Evolutionary conservation across 2,329 filamentous ascomycete genomes (phyloP), one percentile per base, ranked within the genome.

Genomic region (Paraphaeosphaeria sporulosa): DNA sequence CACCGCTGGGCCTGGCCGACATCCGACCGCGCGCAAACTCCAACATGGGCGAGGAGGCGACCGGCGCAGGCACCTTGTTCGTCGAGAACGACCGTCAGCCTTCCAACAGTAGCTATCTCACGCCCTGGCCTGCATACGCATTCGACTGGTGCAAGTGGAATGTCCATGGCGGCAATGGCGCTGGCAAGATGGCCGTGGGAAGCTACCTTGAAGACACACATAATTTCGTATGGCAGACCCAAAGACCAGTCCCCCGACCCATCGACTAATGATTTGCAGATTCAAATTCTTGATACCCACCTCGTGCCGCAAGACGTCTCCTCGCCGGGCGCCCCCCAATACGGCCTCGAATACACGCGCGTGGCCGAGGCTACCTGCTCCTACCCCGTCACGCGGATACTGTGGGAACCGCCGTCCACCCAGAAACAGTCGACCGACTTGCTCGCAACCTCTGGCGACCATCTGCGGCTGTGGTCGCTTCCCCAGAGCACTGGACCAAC

Each of bases 141-240:
- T 94, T 96, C 71, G 95, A 99, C 81, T 99, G 95, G 95, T 99
- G 95, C 83, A 99, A 99, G 80, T 99, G 95, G 94, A 88, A 91
- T 17, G 89, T 94, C 2, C 88, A 93, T 43, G 82, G 82, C 38
- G 76, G 77, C 36, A 79, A 89, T 67, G 89, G 92, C 63, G 93
- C 92, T 3, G 95, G 95, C 42, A 98, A 98, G 79, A 86, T 99
- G 69, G 95, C 95, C 13, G 85, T 99, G 42, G 95, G 94, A 61
- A 99, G 95, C 81, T 98, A 98, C 76, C 82, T 98, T 54, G 95
- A 99, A 80, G 95, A 99, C 79, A 94, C 94, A 6, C 95, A 99
- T 81, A 99, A 99, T 77, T 99, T 96, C 83, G 93, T 97, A 83
- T 71, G 87, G 78, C 49, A 47, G 44, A 47, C 36, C n/a, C 25